Conservation (phyloP, 306 rosid species). For the Fragaria vesca region DNA sequence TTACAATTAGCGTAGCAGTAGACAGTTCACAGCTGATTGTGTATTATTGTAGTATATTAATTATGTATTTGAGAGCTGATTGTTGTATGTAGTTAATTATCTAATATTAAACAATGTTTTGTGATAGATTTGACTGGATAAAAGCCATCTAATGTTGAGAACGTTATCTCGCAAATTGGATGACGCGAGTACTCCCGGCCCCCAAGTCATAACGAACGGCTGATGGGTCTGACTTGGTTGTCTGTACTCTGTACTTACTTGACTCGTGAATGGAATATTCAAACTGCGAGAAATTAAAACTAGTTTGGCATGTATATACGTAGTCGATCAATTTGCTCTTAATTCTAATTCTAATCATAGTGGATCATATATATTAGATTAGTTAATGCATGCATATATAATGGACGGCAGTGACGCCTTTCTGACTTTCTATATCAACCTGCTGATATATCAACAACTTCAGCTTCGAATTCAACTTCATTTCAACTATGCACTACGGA, state of each 20-base stretch:
- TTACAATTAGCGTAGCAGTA: background rate
- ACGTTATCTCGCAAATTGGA: background rate
- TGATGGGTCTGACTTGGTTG: slow-evolving; percentile 9
- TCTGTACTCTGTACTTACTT: background rate
- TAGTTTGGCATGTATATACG: background rate
- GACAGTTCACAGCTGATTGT: background rate
- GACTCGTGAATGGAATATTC: background rate
- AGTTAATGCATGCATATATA: background rate
- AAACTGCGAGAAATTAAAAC: background rate
- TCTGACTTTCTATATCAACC: background rate
- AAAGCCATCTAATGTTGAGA: background rate
- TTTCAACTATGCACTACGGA: background rate
- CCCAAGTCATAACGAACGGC: background rate
- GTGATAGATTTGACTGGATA: background rate
- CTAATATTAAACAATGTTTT: background rate
- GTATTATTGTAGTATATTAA: no score
- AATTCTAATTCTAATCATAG: background rate
- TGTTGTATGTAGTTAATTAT: background rate
- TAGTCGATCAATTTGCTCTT: background rate
- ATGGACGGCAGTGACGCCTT: background rate
- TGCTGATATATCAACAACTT: background rate
- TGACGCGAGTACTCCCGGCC: background rate
- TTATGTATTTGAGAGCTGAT: no score
- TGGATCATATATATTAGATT: background rate
- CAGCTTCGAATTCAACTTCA: background rate